These are phyloP conservation scores for Blastocystis sp. DNA, from an alignment of 352 stramenopile genomes.

Conservation along the genomic window DNA sequence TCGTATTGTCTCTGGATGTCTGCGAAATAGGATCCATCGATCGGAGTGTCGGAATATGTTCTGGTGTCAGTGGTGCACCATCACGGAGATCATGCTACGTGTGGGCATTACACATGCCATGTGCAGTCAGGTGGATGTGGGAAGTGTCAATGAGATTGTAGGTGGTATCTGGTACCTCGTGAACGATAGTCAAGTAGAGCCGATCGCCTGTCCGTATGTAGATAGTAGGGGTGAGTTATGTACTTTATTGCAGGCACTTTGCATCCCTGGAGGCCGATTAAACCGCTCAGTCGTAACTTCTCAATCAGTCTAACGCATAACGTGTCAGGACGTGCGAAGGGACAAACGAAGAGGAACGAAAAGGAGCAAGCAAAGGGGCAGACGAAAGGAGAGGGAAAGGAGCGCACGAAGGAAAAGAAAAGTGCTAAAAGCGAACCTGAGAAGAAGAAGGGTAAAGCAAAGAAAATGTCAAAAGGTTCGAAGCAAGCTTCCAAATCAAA, in stretches of 20 bases:
- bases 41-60: conserved; percentile 11
- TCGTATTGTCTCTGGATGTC: not conserved
- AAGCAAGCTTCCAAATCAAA: not conserved
- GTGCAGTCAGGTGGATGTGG: not conserved
- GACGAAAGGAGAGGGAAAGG: not conserved
- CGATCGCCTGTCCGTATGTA: conserved; percentile 35
- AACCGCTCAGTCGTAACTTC: conserved; percentile 2
- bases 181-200: conserved; percentile 21
- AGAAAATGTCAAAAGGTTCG: not conserved
- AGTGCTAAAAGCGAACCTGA: not conserved
- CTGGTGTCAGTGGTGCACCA: conserved; percentile 23
- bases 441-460: not conserved
- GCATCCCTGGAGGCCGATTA: conserved; percentile 16
- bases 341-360: not conserved
- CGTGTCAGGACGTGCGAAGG: not conserved
- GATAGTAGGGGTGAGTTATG: not conserved
- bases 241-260: not conserved
- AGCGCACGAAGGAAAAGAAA: not conserved
- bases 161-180: not conserved
- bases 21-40: not conserved
- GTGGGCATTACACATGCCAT: conserved; percentile 49
- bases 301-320: not conserved
- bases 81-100: conserved; percentile 5
- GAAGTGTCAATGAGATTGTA: not conserved
- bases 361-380: not conserved